Percentiles rank a stretch among this genome's conserved stretches.
phyloP scores from a whole-genome alignment of 768 basidiomycete species.

The Leccinum rimulosum region DNA sequence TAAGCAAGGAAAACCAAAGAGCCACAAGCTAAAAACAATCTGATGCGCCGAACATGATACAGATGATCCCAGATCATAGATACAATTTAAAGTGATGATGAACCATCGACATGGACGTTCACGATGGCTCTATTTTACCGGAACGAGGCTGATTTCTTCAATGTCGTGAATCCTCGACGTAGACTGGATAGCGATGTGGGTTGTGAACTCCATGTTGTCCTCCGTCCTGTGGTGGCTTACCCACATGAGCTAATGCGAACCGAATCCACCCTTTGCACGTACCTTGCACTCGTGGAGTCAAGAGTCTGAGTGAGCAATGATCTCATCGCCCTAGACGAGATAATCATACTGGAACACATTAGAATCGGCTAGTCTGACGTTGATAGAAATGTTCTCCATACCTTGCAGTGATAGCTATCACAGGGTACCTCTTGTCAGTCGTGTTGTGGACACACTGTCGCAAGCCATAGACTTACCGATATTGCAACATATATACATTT shows the following conservation, averaged over 20 bases:
- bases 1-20: neutral
- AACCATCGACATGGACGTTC: neutral
- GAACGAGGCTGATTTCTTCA: too few species aligned
- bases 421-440: neutral
- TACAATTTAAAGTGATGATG: neutral
- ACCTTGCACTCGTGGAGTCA: neutral
- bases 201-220: conserved; percentile 6
- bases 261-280: neutral
- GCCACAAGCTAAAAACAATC: neutral
- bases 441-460: neutral
- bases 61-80: neutral
- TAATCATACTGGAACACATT: conserved; percentile 3
- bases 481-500: neutral
- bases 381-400: neutral
- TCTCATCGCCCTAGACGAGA: conserved; percentile 15
- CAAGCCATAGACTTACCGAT: conserved; percentile 1
- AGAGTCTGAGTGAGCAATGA: conserved; percentile 1
- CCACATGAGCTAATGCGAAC: neutral
- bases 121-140: neutral
- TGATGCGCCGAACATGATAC: neutral
- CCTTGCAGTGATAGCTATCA: conserved; percentile 11
- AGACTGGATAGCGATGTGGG: conserved; percentile 4
- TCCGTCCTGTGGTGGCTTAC: neutral
- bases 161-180: neutral
- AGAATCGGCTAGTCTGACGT: neutral